These are phyloP conservation scores for Saururus chinensis DNA, from an alignment of 164 flowering plant genomes.

Conservation along the genomic window DNA sequence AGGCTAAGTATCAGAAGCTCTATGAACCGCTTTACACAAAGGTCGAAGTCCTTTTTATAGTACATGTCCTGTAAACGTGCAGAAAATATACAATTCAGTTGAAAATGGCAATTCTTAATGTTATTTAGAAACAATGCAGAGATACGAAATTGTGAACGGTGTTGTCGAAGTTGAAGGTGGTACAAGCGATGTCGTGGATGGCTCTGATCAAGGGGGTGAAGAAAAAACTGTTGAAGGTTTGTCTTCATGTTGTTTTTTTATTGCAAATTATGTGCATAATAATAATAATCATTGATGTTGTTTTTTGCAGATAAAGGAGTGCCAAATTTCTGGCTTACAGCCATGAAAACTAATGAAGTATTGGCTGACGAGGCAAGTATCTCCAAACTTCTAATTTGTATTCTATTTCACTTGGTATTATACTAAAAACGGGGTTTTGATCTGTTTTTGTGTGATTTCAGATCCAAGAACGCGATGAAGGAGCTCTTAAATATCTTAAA, in stretches of 20 bases:
- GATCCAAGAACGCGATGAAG: slow-evolving; percentile 91
- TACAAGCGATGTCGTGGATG: slow-evolving; percentile 24
- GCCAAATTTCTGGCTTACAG: slow-evolving; percentile 83
- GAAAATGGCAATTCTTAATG: no score
- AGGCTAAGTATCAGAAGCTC: slow-evolving; percentile 36
- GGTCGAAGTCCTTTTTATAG: slow-evolving; percentile 8
- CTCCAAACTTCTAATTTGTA: not conserved
- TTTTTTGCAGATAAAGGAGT: slow-evolving; percentile 59
- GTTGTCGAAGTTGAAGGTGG: slow-evolving; percentile 60
- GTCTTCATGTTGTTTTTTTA: not conserved
- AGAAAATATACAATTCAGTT: not conserved
- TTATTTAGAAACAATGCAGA: slow-evolving; percentile 26
- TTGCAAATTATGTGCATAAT: not conserved
- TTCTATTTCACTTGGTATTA: not conserved
- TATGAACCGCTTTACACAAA: slow-evolving; percentile 32
- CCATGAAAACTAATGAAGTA: slow-evolving; percentile 76
- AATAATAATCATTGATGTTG: not conserved
- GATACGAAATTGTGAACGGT: slow-evolving; percentile 81
- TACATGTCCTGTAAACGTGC: not conserved
- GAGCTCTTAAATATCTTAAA: slow-evolving; percentile 74
- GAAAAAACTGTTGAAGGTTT: slow-evolving; percentile 19
- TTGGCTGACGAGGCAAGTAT: slow-evolving; percentile 57
- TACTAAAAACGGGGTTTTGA: not conserved
- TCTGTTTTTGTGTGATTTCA: slow-evolving; percentile 12
- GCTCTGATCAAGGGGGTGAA: slow-evolving; percentile 21